Percentiles rank a stretch among this genome's conserved stretches.
These are phyloP conservation scores for Russula lepida DNA, from an alignment of 768 basidiomycete species.

Conservation along the genomic window DNA sequence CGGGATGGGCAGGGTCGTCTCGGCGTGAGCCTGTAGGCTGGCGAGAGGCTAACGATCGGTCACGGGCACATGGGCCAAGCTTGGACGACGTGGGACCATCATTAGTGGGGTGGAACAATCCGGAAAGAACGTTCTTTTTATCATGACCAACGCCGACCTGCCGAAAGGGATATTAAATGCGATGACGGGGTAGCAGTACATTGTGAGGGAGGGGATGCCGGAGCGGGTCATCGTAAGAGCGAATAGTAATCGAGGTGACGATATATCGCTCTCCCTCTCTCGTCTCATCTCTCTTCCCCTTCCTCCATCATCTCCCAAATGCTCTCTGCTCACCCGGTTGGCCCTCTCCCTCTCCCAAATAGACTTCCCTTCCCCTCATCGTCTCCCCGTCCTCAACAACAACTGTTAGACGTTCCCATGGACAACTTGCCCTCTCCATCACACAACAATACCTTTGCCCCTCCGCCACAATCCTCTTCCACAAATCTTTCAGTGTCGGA, in stretches of 20 bases:
- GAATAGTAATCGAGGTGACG: not conserved
- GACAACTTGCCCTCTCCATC: conserved; percentile 5
- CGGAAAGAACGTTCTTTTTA: not conserved
- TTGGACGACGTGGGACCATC: not conserved
- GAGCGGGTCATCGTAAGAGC: not conserved
- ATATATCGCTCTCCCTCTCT: not conserved
- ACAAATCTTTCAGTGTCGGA: conserved; percentile 4
- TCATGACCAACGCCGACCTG: not conserved
- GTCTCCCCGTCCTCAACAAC: conserved; percentile 22
- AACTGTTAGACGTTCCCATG: conserved; percentile 18
- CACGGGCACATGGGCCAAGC: not conserved
- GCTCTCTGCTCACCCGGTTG: not conserved
- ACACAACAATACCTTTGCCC: not conserved
- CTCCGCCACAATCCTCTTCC: not conserved
- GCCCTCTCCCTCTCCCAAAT: conserved; percentile 27
- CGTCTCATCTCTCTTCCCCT: conserved; percentile 3
- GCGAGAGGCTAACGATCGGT: not conserved
- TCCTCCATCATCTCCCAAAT: not conserved
- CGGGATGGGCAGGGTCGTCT: not conserved
- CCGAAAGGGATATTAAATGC: not conserved
- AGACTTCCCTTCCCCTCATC: conserved; percentile 33
- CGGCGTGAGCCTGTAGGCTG: not conserved
- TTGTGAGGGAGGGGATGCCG: not conserved
- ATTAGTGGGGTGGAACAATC: not conserved
- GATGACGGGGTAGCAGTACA: no score